Evolutionary conservation across 495 filamentous ascomycete genomes (phyloP).

Genomic region (Tetracladium setigerum): DNA sequence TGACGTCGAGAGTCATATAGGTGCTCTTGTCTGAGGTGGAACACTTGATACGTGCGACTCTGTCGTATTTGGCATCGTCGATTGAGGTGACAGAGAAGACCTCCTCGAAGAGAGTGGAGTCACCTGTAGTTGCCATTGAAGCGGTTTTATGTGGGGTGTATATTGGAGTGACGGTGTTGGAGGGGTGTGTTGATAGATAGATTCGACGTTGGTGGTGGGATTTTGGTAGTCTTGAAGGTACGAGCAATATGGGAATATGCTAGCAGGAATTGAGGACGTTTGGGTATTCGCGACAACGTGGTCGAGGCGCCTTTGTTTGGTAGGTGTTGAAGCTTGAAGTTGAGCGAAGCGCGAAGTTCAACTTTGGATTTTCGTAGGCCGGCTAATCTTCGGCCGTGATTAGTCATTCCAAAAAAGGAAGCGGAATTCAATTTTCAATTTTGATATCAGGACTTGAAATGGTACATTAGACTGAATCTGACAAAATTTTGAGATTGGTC

Average conservation of each 20-base stretch:
- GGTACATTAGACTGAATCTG: background rate
- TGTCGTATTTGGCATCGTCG: constrained; percentile 87
- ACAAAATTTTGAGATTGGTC: constrained; percentile 4
- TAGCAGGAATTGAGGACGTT: too few species aligned
- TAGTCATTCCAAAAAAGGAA: too few species aligned
- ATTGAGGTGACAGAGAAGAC: constrained; percentile 73
- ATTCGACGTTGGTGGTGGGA: too few species aligned
- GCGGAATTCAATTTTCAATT: background rate
- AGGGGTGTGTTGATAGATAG: background rate
- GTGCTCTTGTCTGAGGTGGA: constrained; percentile 62
- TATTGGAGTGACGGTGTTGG: background rate
- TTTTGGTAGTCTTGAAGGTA: too few species aligned
- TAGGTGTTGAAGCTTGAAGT: too few species aligned
- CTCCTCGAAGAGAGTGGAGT: constrained; percentile 89
- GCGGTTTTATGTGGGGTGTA: background rate
- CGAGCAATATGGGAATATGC: too few species aligned
- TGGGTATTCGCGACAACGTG: too few species aligned
- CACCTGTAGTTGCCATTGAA: constrained; percentile 47
- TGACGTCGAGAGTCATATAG: constrained; percentile 83
- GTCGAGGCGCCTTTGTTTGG: too few species aligned
- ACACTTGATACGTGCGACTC: constrained; percentile 73
- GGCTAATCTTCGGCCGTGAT: too few species aligned
- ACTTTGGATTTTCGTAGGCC: too few species aligned
- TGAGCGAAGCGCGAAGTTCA: too few species aligned
- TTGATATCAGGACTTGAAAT: background rate